Evolutionary conservation across 2,329 filamentous ascomycete species (phyloP), one percentile per base, ranked within the genome.

Genomic region (Claviceps sp.): DNA sequence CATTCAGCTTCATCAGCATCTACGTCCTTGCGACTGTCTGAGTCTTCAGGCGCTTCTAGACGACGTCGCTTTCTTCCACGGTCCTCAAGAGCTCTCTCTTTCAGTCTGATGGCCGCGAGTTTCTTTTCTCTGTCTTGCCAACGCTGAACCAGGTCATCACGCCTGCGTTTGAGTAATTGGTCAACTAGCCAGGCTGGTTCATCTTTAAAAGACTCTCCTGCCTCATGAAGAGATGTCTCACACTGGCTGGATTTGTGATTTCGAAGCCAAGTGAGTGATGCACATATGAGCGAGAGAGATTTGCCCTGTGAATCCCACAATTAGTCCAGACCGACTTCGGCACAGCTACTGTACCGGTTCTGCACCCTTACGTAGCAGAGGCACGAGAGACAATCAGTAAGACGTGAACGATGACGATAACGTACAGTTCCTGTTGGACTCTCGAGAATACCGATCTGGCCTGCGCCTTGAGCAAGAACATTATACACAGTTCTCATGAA

Each of bases 261-360:
- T 47, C 90, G 83, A n/a, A 96, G 74, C 90, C 90, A 96, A 2
- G 89, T 95, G 61, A 96, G 67, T 5, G 89, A 84, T 42, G 85
- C 86, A 64, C 90, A 96, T 56, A 96, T 93, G 30, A 96, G 74
- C 57, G 90, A 95, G 45, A 96, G 69, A 1, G 90, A 95, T 76
- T 96, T 96, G 45, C 90, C 90, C 75, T 86, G 5, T 37, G 37
- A 24, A 10, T 16, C 1, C 8, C 14, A n/a, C 2, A 5, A 51
- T 47, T 43, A 48, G 49, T 10, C 14, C 26, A 22, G 26, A n/a
- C 16, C 24, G 26, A 22, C 2, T 37, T n/a, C 3, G 19, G n/a
- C 14, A 19, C 8, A 10, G 30, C 30, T 34, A 10, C 10, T 34
- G 30, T 34, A 34, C 30, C 30, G 30, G 30, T 11, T 34, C 30